Evolutionary conservation across 768 basidiomycete species (phyloP).

Genomic region (Tylopilus rubrobrunneus): DNA sequence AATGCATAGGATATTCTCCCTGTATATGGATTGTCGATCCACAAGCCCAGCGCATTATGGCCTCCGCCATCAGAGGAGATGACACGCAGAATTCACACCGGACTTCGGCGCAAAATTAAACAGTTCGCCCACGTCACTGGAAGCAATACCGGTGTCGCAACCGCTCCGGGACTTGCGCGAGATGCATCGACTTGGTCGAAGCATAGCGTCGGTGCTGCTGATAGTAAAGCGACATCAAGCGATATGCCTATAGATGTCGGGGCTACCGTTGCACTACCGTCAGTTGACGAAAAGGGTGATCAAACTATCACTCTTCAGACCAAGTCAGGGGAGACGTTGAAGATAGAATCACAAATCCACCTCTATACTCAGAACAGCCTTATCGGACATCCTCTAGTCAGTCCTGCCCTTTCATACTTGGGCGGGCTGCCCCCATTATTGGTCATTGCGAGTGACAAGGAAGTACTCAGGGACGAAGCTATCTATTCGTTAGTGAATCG

Average conservation of each 20-base stretch:
- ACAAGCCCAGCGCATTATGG: slow-evolving; percentile 77
- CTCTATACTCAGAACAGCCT: slow-evolving; percentile 81
- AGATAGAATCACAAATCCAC: slow-evolving; percentile 72
- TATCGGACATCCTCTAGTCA: slow-evolving; percentile 77
- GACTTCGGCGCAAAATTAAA: slow-evolving; percentile 58
- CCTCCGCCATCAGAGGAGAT: slow-evolving; percentile 70
- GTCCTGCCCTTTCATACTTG: slow-evolving; percentile 74
- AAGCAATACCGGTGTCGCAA: slow-evolving; percentile 2
- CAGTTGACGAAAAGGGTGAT: slow-evolving; percentile 31
- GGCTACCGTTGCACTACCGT: slow-evolving; percentile 42
- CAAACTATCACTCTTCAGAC: slow-evolving; percentile 46
- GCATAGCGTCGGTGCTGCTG: slow-evolving; percentile 4
- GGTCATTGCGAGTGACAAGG: slow-evolving; percentile 83
- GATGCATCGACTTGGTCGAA: slow-evolving; percentile 10
- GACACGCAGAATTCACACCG: slow-evolving; percentile 51
- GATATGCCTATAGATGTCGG: slow-evolving; percentile 45
- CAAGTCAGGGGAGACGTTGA: slow-evolving; percentile 48
- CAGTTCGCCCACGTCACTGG: slow-evolving; percentile 44
- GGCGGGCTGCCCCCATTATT: slow-evolving; percentile 89
- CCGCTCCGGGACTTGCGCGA: background rate
- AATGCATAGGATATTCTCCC: slow-evolving; percentile 71
- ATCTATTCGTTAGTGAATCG: slow-evolving; percentile 65
- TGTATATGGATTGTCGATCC: slow-evolving; percentile 66
- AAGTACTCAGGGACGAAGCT: slow-evolving; percentile 89
- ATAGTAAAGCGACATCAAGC: slow-evolving; percentile 16